Base-by-base conservation (phyloP, 768 basidiomycete genomes). In the Boletales sp. region DNA sequence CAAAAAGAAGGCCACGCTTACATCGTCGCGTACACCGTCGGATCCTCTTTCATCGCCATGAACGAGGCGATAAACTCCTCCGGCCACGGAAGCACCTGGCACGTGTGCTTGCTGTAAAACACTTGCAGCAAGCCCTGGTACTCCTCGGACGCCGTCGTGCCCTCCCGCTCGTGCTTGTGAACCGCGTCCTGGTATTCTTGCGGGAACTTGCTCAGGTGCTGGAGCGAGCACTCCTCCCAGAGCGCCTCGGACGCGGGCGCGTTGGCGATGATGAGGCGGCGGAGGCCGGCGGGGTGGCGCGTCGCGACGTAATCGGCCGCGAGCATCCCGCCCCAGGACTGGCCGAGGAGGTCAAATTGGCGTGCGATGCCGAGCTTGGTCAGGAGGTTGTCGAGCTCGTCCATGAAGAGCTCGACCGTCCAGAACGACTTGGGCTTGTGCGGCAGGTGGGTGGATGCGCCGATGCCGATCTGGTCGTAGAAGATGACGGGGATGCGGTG, bases 311-410 rank as follows among this genome's bases (percentile, higher is more conserved):
- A 76, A 36, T 73, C 69, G 3, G 65, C 47, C 0, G 67, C 76
- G 11, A 82, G 68, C 62, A 78, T 77, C 0, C 75, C 78, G 10
- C 81, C 80, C 80, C 80, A 82, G 4, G 78, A 79, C 30, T 81
- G 79, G 0, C 81, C 81, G 3, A 77, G 52, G 5, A 82, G 51
- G 47, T 73, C 68, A 56, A 72, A 81, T 3, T 57, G 57, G 13
- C 65, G 60, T 17, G 65, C 41, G 47, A 81, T 69, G 1, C 63
- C 69, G 19, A 82, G 65, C 34, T 75, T 59, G 5, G 49, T 44
- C 31, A 80, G 39, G n/a, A 82, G 54, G 51, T 78, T 79, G 34
- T 69, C 66, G 29, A 83, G 73, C 65, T 83, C 77, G 15, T 73
- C 73, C 38, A 77, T 57, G 68, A 80, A 82, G 7, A 83, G 69